A percentile compares a stretch with the other conserved stretches of the same genome.
phyloP scores from a whole-genome alignment of 306 rosid species.

The Dalbergia cultrata region DNA sequence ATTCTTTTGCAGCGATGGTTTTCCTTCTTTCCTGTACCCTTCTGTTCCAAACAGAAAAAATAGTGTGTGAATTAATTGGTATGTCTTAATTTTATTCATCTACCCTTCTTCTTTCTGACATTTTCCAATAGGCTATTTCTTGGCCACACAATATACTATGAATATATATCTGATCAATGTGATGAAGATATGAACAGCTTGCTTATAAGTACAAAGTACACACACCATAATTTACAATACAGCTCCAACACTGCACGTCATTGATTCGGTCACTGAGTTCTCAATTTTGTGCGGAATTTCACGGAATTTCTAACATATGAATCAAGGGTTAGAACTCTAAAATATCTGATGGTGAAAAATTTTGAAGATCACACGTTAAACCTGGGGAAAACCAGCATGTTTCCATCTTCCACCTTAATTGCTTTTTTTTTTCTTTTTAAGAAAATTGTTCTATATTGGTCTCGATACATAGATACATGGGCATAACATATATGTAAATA shows the following conservation, averaged over 20 bases:
- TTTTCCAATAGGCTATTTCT: not conserved
- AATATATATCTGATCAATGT: constrained; percentile 30
- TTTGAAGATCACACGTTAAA: not conserved
- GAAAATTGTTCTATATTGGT: not conserved
- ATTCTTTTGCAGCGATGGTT: constrained; percentile 56
- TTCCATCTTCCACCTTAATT: constrained; percentile 10
- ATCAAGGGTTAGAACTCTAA: not conserved
- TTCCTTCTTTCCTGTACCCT: constrained; percentile 20
- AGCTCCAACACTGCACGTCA: constrained; percentile 44
- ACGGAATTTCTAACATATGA: constrained; percentile 3
- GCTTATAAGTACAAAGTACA: constrained; percentile 48
- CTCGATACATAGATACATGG: not conserved
- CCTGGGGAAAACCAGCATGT: not conserved
- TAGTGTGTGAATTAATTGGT: constrained; percentile 48
- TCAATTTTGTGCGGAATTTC: constrained; percentile 50
- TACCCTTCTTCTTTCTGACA: not conserved
- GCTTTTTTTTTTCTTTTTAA: not conserved
- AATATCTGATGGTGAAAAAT: not conserved
- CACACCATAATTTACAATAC: constrained; percentile 1
- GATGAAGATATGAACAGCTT: constrained; percentile 30
- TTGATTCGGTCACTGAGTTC: constrained; percentile 50
- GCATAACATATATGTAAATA: constrained; percentile 13
- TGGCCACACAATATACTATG: constrained; percentile 20
- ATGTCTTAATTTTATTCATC: constrained; percentile 40
- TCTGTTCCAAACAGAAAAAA: constrained; percentile 46